Evolutionary conservation across 345 rosid genomes (phyloP), one percentile per base, ranked within the genome.

Genomic region (Cardiospermum halicacabum): DNA sequence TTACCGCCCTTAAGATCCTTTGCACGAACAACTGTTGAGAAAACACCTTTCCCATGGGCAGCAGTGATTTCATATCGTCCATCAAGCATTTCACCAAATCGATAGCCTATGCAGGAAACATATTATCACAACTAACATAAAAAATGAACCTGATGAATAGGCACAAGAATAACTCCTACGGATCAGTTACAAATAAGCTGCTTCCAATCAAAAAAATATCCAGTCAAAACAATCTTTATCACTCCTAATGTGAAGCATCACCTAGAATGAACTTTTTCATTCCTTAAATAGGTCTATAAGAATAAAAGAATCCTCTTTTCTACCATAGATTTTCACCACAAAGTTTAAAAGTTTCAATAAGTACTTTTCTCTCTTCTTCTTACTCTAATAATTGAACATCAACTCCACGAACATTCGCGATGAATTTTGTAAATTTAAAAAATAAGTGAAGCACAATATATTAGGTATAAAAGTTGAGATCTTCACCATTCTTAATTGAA

Each of bases 31-130:
- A 95, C 99, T 22, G 88, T 88, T 11, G 99, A 95, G 70, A 95
- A 95, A 48, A 95, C 97, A 66, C 98, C 98, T 80, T 91, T 92
- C 26, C 99, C 99, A 78, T 95, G 98, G 64, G 98, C 85, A 69
- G 99, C 98, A 72, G 81, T 77, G 53, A 95, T 86, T 81, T 89
- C 98, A 83, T 91, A 95, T 57, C 96, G 91, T 56, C 91, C 85
- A 77, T 95, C 99, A 72, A 95, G 85, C 69, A 82, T 59, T 80
- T 95, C 99, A 67, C 99, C 99, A 78, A 91, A 88, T 43, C 93
- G 90, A 71, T 95, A 86, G 69, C 96, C 99, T 95, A 69, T 28
- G 58, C 6, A 55, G 54, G 40, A 72, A 47, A 79, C 21, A 21
- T 39, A 48, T 47, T 49, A 64, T 27, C 32, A 59, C 13, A 63